Conservation (phyloP, 2,329 filamentous ascomycete genomes). For the Scedosporium aurantiacum region DNA sequence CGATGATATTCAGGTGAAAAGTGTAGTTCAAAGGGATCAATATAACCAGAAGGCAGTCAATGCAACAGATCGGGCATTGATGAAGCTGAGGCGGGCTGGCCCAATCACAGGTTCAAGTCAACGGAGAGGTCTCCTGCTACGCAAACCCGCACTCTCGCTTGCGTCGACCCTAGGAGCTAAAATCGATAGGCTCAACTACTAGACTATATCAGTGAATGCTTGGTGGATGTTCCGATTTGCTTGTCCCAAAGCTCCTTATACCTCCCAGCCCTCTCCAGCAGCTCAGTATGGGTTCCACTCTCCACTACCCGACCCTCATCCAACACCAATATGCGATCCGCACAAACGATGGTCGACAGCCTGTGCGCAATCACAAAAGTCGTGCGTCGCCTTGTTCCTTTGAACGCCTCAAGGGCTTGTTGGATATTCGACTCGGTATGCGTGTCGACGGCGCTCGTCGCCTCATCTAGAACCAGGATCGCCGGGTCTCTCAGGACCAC, state of each 20-base stretch:
- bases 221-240: slow-evolving; percentile 17
- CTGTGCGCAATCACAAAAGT: slow-evolving; percentile 40
- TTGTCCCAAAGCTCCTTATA: slow-evolving; percentile 42
- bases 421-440: slow-evolving; percentile 34
- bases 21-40: too few relatives aligned
- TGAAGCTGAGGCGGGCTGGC: too few relatives aligned
- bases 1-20: too few relatives aligned
- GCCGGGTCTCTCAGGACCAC: slow-evolving; percentile 18
- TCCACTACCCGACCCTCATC: slow-evolving; percentile 40
- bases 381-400: slow-evolving; percentile 30
- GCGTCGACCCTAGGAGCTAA: too few relatives aligned
- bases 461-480: slow-evolving; percentile 33
- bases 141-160: too few relatives aligned
- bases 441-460: slow-evolving; percentile 37
- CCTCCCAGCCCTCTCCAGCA: slow-evolving; percentile 34
- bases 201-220: too few relatives aligned
- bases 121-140: too few relatives aligned
- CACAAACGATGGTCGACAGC: slow-evolving; percentile 27
- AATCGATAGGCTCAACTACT: too few relatives aligned
- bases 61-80: too few relatives aligned
- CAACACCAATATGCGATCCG: slow-evolving; percentile 43
- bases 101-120: too few relatives aligned
- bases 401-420: slow-evolving; percentile 29
- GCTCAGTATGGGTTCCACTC: slow-evolving; percentile 35
- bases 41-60: too few relatives aligned